Base-by-base conservation (phyloP, 495 filamentous ascomycete genomes). In the Aspergillus mulundensis region DNA sequence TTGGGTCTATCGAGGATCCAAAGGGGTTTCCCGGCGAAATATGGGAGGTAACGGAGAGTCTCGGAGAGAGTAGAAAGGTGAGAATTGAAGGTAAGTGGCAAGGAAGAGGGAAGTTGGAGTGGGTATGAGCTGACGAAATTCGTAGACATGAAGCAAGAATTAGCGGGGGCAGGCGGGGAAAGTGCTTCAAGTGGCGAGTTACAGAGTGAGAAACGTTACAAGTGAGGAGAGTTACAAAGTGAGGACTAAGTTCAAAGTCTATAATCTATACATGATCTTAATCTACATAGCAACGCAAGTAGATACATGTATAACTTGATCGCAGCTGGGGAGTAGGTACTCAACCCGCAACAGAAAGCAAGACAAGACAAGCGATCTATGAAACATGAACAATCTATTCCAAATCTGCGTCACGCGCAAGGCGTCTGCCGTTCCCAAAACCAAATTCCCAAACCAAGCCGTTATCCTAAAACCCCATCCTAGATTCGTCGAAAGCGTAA, bases 351-450 rank as follows among this genome's bases (percentile, higher is more conserved):
- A 32, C 23, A 44, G 24, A 23, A 28, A 43, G 12, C 5, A 25
- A 53, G 12, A 15, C 7, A 15, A 36, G 32, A 53, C 36, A 54
- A 25, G 25, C 43, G 32, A 18, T 54, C 52, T 44, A 46, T 18
- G 25, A 7, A 54, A 54, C 23, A 39, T 15, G 19, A 34, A 18
- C 28, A 38, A 34, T 25, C 19, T 1, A n/a, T 11, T 4, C 15
- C 7, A 40, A 50, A 20, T 50, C 20, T 50, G 47, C 47, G 18
- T 51, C 49, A 51, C n/a, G 46, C 46, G 18, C 25, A 36, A 49
- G 25, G 11, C 32, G 23, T 21, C 21, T 19, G 24, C 19, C 47
- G 8, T 50, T 47, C 19, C 45, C 24, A 19, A 42, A 44, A 44
- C 18, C 25, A 32, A 19, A 14, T 24, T 23, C 12, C 18, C 39